Evolutionary conservation across 345 rosid genomes (phyloP), one percentile per base, ranked within the genome.

Genomic region (Eucalyptus polyanthemos): DNA sequence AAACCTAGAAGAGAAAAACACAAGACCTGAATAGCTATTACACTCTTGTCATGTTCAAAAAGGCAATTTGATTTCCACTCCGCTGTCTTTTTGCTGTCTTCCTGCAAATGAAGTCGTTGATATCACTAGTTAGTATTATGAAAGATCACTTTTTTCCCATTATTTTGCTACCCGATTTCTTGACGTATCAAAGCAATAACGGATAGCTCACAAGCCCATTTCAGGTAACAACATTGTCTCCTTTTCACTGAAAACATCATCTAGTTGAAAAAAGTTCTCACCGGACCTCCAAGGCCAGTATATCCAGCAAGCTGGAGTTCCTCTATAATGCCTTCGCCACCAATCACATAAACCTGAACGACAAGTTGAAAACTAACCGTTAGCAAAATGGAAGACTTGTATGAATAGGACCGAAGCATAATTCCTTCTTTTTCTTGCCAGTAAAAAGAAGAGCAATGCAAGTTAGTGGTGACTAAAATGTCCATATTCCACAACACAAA

Each of bases 221-320:
- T 76, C 15, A 76, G 83, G 83, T 49, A 10, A 62, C 49, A 2
- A 88, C 7, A 47, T 50, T 14, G 44, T 80, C 50, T 72, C n/a
- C 87, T 34, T 85, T 86, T 50, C 65, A 60, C 42, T 50, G 22
- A 87, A 50, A 86, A 42, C 50, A 67, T 76, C 83, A 76, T 76
- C 27, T 37, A 37, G 27, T 3, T 17, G 87, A 65, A 53, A 81
- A 42, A 37, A 37, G 42, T 62, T 87, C 96, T 93, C 92, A 97
- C 99, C 4, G 98, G 98, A 86, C 99, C 99, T 89, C 99, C 99
- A 88, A 97, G 94, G 89, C 92, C 98, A 44, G 94, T 92, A 90
- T 89, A 95, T 92, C 99, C 97, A 80, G 97, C 96, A 90, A 94
- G 92, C 87, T 90, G 92, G 72, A 97, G 93, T 94, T 97, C 99